Evolutionary conservation across 306 rosid species (phyloP), one percentile per base, ranked within the genome.

Genomic region (Quercus suber): DNA sequence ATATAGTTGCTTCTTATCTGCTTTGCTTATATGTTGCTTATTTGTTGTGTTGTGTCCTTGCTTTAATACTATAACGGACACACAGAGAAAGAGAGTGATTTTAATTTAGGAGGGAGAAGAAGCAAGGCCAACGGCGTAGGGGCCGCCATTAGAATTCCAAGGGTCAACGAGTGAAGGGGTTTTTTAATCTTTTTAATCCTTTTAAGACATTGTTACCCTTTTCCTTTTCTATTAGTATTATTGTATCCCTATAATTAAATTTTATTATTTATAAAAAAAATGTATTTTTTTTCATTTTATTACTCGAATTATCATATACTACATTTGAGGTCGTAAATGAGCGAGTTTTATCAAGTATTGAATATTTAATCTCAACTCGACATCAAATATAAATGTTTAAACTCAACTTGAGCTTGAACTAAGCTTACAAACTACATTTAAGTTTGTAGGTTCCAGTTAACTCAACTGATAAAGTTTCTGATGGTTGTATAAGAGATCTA

Each of bases 71-170:
- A 79, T 45, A 64, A 79, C 69, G 81, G 73, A 68, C 49, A 55
- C 67, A 71, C 71, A 72, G 75, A 58, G 41, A 65, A 20, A 77
- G 71, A 71, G 56, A 23, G 73, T 51, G 70, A 27, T 15, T 58
- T 37, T 31, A 1, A 13, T 27, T 71, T 53, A 43, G 23, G 84
- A 21, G 70, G 76, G 77, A 68, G 79, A 49, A 51, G 69, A 81
- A 80, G 81, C 96, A 87, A 86, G 90, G 85, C 96, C 98, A 91
- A 86, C 97, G 96, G 87, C 96, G 97, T 91, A 88, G 98, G 97
- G 97, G 90, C 92, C 99, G 97, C 97, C 91, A 88, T 88, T 87
- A 87, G 81, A 87, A 80, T 77, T 87, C 84, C 53, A 73, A 89
- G 92, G 89, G 98, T 93, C 98, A 93, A 96, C 97, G 86, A 84